A percentile compares a stretch with the other conserved stretches of the same genome.
Conservation (phyloP, 345 rosid species). For the Mallotus nudiflorus region DNA sequence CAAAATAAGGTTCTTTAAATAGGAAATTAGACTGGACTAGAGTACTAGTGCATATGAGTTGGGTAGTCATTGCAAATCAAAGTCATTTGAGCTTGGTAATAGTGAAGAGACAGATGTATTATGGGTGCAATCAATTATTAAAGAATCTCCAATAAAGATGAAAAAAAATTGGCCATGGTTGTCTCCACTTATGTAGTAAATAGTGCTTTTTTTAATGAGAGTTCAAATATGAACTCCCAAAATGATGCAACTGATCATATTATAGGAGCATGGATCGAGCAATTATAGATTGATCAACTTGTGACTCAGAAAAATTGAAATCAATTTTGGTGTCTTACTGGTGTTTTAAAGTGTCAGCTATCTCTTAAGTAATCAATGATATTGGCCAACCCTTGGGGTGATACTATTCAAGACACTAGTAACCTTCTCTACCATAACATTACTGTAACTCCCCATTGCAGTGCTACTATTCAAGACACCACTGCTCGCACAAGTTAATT, state of each 20-base stretch:
- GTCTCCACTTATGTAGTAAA: constrained; percentile 14
- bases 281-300: constrained; percentile 44
- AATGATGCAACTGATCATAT: constrained; percentile 55
- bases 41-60: constrained; percentile 38
- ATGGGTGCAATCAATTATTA: constrained; percentile 55
- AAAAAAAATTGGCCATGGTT: constrained; percentile 36
- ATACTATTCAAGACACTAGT: too few species aligned
- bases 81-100: constrained; percentile 35
- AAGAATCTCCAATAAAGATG: constrained; percentile 52
- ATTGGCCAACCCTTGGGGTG: too few species aligned
- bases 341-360: too few species aligned
- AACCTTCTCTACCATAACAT: too few species aligned
- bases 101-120: constrained; percentile 52
- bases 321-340: constrained; percentile 17
- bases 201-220: constrained; percentile 31
- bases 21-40: constrained; percentile 60
- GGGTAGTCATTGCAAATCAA: constrained; percentile 33
- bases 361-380: too few species aligned
- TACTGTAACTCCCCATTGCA: too few species aligned
- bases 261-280: constrained; percentile 52
- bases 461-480: too few species aligned
- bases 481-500: too few species aligned
- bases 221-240: constrained; percentile 36
- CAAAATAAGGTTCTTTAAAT: constrained; percentile 81
- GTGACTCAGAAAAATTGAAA: constrained; percentile 85